Evolutionary conservation across 164 flowering plant species (phyloP), one percentile per base, ranked within the genome.

Genomic region (Chimonanthus salicifolius): DNA sequence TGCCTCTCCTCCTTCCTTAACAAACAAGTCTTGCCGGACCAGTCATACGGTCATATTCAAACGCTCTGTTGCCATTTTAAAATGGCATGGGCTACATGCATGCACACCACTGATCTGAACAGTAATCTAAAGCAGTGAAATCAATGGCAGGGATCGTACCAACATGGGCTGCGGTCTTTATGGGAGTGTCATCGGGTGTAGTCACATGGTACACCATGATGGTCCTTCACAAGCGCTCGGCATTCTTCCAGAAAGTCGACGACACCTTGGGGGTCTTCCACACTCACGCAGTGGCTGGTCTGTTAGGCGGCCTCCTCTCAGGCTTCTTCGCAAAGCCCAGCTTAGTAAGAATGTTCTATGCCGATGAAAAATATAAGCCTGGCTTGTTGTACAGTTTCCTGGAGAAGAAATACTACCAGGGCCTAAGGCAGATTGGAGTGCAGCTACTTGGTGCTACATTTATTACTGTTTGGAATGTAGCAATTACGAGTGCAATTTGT

Each of bases 171-270:
- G 92, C 92, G 9, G 7, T 80, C 2, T 3, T 85, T 10, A 87
- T 88, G 92, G 90, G 92, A 3, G 18, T 72, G 6, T 48, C 82
- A 72, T 80, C 90, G 0, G 90, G 90, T 18, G 73, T 82, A 33
- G 21, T 88, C 11, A 84, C 90, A 48, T 87, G 92, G 92, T 87
- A 77, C 87, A 88, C 92, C 16, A 87, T 86, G 92, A 88, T 88
- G 92, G 86, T 88, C 44, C 58, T 88, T 21, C 90, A 86, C 82
- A 79, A 72, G 73, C 79, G 72, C 72, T 78, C 76, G n/a, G 75
- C 84, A 7, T 78, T 90, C 77, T 81, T 87, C 77, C 90, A 86
- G 44, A 80, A 76, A 11, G 90, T 90, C 3, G 94, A 90, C 64
- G 94, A 90, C 81, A 87, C 94, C 15, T 51, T 88, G 6, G 92